Evolutionary conservation across 2,329 filamentous ascomycete genomes (phyloP).

Genomic region (Sporothrix phasma): DNA sequence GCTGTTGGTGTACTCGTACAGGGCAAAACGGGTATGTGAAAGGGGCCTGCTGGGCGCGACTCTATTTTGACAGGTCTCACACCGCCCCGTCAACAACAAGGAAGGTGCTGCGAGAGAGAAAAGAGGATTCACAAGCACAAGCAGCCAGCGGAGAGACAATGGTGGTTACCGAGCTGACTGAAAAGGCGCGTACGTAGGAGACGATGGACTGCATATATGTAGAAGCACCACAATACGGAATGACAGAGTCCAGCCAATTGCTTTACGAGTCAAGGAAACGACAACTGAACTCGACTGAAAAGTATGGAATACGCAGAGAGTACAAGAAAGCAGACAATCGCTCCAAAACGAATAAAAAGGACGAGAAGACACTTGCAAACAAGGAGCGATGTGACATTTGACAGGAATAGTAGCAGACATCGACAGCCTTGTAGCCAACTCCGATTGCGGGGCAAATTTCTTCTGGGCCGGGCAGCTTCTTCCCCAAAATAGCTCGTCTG

Average conservation of each 20-base stretch:
- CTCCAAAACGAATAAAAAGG: background rate
- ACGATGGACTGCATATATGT: no score
- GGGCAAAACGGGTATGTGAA: no score
- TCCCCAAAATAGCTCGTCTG: background rate
- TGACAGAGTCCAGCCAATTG: no score
- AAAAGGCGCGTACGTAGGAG: background rate
- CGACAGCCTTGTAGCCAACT: background rate
- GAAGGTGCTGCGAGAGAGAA: background rate
- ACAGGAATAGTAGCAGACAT: background rate
- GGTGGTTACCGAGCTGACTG: background rate
- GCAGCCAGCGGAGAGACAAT: background rate
- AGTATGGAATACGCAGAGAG: no score
- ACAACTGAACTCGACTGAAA: no score
- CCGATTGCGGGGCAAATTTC: slow-evolving; percentile 9
- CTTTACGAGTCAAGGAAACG: no score
- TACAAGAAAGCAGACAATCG: no score
- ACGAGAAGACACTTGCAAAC: background rate
- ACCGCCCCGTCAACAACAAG: background rate
- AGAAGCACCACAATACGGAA: no score
- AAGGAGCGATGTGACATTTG: no score
- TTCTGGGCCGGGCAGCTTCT: background rate
- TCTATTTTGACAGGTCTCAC: background rate
- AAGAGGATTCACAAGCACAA: background rate
- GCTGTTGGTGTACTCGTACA: background rate
- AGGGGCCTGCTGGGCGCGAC: background rate